Percentiles rank a stretch among this genome's conserved stretches.
Conservation (phyloP, 1,284 basidiomycete genomes). For the Thecaphora thlaspeos region DNA sequence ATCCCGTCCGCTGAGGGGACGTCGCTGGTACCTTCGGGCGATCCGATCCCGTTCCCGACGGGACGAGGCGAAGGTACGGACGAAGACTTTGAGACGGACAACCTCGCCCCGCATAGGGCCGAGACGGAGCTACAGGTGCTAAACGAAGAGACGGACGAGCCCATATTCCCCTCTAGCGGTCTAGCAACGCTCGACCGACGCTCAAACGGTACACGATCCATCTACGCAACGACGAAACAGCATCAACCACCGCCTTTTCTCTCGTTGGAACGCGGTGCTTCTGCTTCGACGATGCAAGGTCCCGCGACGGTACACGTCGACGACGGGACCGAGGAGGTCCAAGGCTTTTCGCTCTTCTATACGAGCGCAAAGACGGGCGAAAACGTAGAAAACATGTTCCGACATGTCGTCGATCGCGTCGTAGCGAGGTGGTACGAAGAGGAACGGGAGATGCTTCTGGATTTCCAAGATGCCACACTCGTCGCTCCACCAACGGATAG, state of each 20-base stretch:
- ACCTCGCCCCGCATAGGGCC: background rate
- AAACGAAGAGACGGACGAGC: too few relatives aligned
- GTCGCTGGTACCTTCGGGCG: slow-evolving; percentile 1
- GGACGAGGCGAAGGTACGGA: background rate
- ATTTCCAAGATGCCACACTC: background rate
- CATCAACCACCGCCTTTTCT: slow-evolving; percentile 25
- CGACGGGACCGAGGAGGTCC: slow-evolving; percentile 18
- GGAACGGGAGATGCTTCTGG: background rate
- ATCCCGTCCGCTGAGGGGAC: background rate
- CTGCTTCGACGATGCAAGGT: too few relatives aligned
- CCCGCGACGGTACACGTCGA: background rate
- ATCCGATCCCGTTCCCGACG: slow-evolving; percentile 30
- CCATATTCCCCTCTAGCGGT: too few relatives aligned
- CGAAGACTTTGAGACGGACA: background rate
- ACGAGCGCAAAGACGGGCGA: slow-evolving; percentile 37
- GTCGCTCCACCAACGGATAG: background rate
- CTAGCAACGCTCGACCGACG: too few relatives aligned
- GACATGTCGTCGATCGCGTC: slow-evolving; percentile 35
- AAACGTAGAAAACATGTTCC: slow-evolving; percentile 38
- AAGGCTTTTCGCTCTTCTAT: slow-evolving; percentile 49
- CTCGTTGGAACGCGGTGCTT: too few relatives aligned
- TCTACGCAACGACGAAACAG: too few relatives aligned
- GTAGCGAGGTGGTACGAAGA: slow-evolving; percentile 12
- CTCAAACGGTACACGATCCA: too few relatives aligned
- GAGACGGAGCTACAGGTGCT: background rate